Conservation (phyloP, 176 grass and related monocot genomes). For the Oryza brachyantha region DNA sequence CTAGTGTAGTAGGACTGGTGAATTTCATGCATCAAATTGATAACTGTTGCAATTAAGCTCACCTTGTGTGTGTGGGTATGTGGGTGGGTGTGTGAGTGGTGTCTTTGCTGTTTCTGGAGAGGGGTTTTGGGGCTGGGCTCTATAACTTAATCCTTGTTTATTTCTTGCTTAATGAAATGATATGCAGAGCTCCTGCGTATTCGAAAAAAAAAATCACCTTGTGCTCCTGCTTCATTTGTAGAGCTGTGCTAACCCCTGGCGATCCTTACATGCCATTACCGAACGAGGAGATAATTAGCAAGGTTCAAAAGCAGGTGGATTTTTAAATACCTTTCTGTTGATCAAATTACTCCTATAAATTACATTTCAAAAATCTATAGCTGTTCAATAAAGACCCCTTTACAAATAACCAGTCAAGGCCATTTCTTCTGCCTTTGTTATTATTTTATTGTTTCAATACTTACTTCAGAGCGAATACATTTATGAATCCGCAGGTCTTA, state of each 20-base stretch:
- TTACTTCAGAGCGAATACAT: neutral
- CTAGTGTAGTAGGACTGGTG: neutral
- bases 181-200: no score
- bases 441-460: constrained; percentile 10
- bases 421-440: neutral
- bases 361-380: neutral
- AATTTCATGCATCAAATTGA: neutral
- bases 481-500: constrained; percentile 52
- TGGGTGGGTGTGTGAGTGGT: no score
- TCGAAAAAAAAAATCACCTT: no score
- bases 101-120: no score
- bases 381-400: neutral
- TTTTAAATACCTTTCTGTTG: neutral
- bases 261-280: constrained; percentile 97
- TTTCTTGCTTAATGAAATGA: no score
- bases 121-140: no score
- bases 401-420: neutral
- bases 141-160: no score
- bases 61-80: no score
- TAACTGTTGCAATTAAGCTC: constrained; percentile 14
- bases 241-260: constrained; percentile 95
- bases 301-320: constrained; percentile 81
- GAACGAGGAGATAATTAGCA: constrained; percentile 86
- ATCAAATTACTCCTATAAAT: neutral
- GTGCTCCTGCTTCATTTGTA: constrained; percentile 30